Conservation (phyloP, 2,329 filamentous ascomycete species). For the Xylaria digitata region DNA sequence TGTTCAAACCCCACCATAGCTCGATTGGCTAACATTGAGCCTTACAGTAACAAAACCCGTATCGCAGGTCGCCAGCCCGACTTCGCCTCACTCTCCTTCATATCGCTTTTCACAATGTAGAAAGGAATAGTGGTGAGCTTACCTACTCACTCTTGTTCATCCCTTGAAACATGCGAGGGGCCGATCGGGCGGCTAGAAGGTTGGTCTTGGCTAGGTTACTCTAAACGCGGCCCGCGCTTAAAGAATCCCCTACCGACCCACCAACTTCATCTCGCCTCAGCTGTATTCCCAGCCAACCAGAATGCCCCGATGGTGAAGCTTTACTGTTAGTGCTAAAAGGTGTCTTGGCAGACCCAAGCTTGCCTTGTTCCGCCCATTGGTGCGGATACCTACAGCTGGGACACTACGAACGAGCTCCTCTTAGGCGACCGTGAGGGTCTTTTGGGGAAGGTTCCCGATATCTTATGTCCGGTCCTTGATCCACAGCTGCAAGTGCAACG, state of each 20-base stretch:
- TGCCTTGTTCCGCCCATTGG: slow-evolving; percentile 16
- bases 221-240: slow-evolving; percentile 49
- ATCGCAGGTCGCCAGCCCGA: slow-evolving; percentile 20
- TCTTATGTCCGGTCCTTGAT: slow-evolving; percentile 14
- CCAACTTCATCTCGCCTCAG: slow-evolving; percentile 43
- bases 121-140: slow-evolving; percentile 3
- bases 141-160: neutral
- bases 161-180: slow-evolving; percentile 33
- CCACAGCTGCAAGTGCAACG: slow-evolving; percentile 37
- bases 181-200: slow-evolving; percentile 31
- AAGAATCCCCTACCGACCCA: slow-evolving; percentile 40
- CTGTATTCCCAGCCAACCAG: slow-evolving; percentile 46
- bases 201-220: slow-evolving; percentile 30
- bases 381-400: slow-evolving; percentile 13
- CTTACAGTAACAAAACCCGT: slow-evolving; percentile 16
- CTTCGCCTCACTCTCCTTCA: slow-evolving; percentile 46
- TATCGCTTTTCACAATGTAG: slow-evolving; percentile 30
- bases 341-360: slow-evolving; percentile 31
- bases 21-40: slow-evolving; percentile 41
- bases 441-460: slow-evolving; percentile 19
- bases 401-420: slow-evolving; percentile 14
- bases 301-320: slow-evolving; percentile 39
- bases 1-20: slow-evolving; percentile 37
- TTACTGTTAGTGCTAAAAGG: slow-evolving; percentile 40
- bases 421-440: slow-evolving; percentile 9